Conservation (phyloP, 176 grass and related monocot species). For the Panicum miliaceum region DNA sequence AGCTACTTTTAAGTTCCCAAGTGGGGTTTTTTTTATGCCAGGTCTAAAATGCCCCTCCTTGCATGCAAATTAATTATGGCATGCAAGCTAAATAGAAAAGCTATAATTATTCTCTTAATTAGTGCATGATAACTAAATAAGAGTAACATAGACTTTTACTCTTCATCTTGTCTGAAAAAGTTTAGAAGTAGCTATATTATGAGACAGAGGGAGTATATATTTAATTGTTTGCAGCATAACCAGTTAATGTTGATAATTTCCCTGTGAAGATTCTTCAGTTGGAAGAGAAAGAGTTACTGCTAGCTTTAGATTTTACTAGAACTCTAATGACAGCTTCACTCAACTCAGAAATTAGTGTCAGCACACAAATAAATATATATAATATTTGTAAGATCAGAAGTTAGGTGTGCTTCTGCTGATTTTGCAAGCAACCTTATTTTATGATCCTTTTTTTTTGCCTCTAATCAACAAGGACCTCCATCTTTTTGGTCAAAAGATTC, state of each 20-base stretch:
- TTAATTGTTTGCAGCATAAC: background rate
- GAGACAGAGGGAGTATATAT: background rate
- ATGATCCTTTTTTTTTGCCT: constrained; percentile 16
- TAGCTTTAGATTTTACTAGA: background rate
- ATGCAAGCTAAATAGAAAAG: no score
- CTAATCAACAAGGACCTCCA: background rate
- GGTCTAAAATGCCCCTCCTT: no score
- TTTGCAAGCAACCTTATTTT: constrained; percentile 34
- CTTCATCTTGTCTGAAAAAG: no score
- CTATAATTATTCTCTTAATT: no score
- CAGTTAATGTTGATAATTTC: background rate
- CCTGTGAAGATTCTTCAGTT: background rate
- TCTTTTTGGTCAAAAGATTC: background rate
- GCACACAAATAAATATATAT: background rate
- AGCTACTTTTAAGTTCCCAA: no score
- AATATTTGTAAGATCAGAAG: background rate
- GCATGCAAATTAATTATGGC: no score
- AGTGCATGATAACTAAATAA: no score
- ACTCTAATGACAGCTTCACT: background rate
- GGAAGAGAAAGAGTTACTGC: background rate
- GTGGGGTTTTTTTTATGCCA: no score
- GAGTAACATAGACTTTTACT: no score
- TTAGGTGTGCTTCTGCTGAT: constrained; percentile 24
- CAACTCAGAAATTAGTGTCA: background rate
- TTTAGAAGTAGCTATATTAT: no score